Evolutionary conservation across 148 eudicot genomes (phyloP), one percentile per base, ranked within the genome.

Genomic region (Chenopodium berlandieri): DNA sequence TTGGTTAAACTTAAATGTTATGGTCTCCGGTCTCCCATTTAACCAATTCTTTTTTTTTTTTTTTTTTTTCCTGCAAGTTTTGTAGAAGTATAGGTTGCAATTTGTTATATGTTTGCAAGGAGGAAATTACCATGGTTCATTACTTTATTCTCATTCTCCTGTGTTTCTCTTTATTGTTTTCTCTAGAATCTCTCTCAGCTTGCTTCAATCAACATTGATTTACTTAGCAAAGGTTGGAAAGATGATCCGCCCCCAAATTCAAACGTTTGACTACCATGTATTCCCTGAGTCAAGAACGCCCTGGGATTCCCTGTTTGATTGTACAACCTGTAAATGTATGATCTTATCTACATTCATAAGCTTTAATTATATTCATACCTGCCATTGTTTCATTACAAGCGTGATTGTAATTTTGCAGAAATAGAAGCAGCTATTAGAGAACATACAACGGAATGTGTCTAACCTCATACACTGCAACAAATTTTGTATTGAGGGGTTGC

Each of bases 161-260:
- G 20, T 50, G 30, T 76, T 56, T 25, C 50, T 22, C 11, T 23
- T n/a, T 60, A 12, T 79, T 71, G 19, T 22, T 27, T 75, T 78
- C 58, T 83, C 37, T 97, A 95, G 99, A 95, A 95, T 88, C 92
- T 95, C 52, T 95, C 99, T 80, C 97, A 95, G 88, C 97, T 95
- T 58, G 99, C 97, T 23, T 91, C 91, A 40, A 92, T 92, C 79
- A 92, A 92, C 78, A 92, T 93, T 48, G 99, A 95, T 86, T 73
- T 95, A 84, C 97, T 95, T 37, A 86, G 88, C 46, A 95, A 93
- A 86, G 99, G 99, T 56, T 90, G 88, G 91, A 95, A 92, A 86
- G 99, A 93, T 31, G 99, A 95, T 86, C 91, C 86, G 9, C 87
- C 93, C 3, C 89, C 86, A 37, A 88, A 82, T 83, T 76, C 84